Evolutionary conservation across 2,329 filamentous ascomycete genomes (phyloP).

Genomic region (Coniochaeta sp.): DNA sequence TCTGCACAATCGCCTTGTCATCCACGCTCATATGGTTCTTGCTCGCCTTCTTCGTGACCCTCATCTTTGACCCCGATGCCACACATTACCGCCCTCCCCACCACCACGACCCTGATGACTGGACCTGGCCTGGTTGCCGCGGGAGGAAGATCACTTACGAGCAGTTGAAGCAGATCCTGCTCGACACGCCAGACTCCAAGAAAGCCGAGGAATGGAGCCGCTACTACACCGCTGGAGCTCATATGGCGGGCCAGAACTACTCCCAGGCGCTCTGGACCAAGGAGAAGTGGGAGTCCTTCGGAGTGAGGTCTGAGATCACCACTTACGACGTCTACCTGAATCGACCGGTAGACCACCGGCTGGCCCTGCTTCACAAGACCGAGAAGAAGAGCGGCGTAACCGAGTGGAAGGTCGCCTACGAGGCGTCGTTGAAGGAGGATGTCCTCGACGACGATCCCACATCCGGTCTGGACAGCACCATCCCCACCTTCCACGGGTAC

Average conservation of each 20-base stretch:
- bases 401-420: constrained; percentile 59
- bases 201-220: constrained; percentile 63
- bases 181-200: constrained; percentile 49
- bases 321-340: constrained; percentile 74
- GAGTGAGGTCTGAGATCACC: constrained; percentile 55
- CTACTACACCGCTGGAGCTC: constrained; percentile 71
- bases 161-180: constrained; percentile 47
- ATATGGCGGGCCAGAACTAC: constrained; percentile 70
- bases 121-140: background rate
- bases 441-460: constrained; percentile 77
- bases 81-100: background rate
- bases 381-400: constrained; percentile 11
- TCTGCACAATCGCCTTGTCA: background rate
- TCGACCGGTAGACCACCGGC: constrained; percentile 63
- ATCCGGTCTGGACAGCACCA: constrained; percentile 59
- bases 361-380: constrained; percentile 55
- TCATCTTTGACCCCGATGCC: background rate
- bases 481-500: constrained; percentile 93
- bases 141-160: constrained; percentile 21
- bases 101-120: background rate
- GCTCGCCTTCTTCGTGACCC: background rate
- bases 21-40: constrained; percentile 1
- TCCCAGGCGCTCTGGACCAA: constrained; percentile 69
- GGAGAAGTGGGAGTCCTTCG: constrained; percentile 66
- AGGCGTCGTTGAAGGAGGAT: constrained; percentile 78